These are phyloP conservation scores for Coemansia sp. DNA, from an alignment of 192 early-diverging fungal genomes.

Conservation along the genomic window DNA sequence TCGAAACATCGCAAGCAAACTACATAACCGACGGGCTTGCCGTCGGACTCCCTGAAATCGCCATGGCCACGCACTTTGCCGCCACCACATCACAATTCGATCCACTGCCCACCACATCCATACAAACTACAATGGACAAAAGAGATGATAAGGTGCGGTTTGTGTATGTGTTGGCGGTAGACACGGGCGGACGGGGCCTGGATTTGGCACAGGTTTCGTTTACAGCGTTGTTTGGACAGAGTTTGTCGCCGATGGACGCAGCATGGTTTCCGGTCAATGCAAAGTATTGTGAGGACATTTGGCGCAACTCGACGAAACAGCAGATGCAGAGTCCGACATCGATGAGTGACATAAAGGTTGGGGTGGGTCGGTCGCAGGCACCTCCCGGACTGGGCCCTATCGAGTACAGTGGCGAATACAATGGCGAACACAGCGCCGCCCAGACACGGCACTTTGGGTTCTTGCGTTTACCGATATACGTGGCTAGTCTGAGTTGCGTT, in stretches of 20 bases:
- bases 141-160: constrained; percentile 28
- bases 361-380: constrained; percentile 18
- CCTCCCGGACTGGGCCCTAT: constrained; percentile 28
- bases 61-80: constrained; percentile 45
- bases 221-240: constrained; percentile 54
- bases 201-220: constrained; percentile 56
- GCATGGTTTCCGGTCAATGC: constrained; percentile 52
- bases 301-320: constrained; percentile 33
- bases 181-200: constrained; percentile 56
- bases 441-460: too few species aligned
- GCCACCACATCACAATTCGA: constrained; percentile 31
- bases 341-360: constrained; percentile 26
- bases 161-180: constrained; percentile 56
- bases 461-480: too few species aligned
- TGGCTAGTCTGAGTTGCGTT: not conserved
- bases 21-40: constrained; percentile 35
- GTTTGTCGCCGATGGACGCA: constrained; percentile 46
- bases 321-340: constrained; percentile 29
- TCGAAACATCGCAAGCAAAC: constrained; percentile 28
- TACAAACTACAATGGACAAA: constrained; percentile 1
- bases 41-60: constrained; percentile 27
- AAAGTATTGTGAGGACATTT: constrained; percentile 48
- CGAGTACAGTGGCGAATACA: not conserved
- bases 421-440: too few species aligned
- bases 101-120: constrained; percentile 28